A percentile compares a stretch with the other conserved stretches of the same genome.
These are phyloP conservation scores for Xylaria sp. DNA, from an alignment of 2,329 filamentous ascomycete genomes.

Conservation along the genomic window DNA sequence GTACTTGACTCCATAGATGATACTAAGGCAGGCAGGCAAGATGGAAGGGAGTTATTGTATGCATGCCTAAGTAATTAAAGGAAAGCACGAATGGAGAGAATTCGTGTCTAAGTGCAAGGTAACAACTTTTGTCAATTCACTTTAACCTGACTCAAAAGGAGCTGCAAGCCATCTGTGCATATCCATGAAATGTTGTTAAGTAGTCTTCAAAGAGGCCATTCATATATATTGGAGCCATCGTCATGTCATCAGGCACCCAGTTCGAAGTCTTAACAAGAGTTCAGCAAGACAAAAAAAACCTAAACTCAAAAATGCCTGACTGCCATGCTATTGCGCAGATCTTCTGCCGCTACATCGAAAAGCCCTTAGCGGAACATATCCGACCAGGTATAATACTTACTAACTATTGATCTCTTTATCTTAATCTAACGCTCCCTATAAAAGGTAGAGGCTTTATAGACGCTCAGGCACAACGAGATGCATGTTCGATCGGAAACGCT, in stretches of 20 bases:
- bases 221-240: not conserved
- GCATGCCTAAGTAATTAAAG: not conserved
- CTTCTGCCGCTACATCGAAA: conserved; percentile 31
- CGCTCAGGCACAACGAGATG: not conserved
- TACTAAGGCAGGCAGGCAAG: not conserved
- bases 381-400: conserved; percentile 19
- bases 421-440: conserved; percentile 8
- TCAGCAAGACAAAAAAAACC: not conserved
- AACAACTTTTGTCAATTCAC: not conserved
- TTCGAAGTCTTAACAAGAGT: not conserved
- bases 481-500: not conserved
- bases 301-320: conserved; percentile 1
- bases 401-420: not conserved
- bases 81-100: conserved; percentile 6
- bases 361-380: conserved; percentile 2
- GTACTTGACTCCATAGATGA: not conserved
- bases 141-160: not conserved
- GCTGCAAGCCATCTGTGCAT: not conserved
- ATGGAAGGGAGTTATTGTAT: not conserved
- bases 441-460: conserved; percentile 28
- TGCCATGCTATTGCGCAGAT: conserved; percentile 28
- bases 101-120: not conserved
- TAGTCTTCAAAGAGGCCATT: not conserved
- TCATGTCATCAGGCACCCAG: not conserved
- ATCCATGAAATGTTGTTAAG: not conserved